Conservation (phyloP, 208 protist species). For the Crithidia fasciculata region DNA sequence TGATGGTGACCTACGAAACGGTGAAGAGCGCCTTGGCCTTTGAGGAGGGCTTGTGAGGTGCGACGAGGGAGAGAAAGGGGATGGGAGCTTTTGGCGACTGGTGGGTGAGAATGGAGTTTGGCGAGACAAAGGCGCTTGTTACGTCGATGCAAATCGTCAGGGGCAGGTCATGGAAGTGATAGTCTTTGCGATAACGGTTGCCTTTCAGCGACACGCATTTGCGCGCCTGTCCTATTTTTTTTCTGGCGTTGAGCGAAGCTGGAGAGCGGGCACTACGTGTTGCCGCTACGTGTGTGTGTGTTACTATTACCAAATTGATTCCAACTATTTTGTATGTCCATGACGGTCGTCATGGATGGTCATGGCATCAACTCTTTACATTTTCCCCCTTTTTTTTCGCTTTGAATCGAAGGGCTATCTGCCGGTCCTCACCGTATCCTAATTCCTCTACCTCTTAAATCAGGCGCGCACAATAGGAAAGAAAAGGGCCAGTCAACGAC, state of each 20-base stretch:
- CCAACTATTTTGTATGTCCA: slow-evolving; percentile 21
- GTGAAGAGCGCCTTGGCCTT: slow-evolving; percentile 56
- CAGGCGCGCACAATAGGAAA: no score
- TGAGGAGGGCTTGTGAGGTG: slow-evolving; percentile 9
- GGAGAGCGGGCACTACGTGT: no score
- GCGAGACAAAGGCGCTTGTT: not conserved
- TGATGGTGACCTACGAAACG: slow-evolving; percentile 94
- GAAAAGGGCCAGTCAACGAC: no score
- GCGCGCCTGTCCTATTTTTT: not conserved
- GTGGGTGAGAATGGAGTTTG: not conserved
- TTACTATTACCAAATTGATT: slow-evolving; percentile 12
- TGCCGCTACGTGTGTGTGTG: not conserved
- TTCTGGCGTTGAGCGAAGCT: no score
- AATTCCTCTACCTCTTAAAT: no score
- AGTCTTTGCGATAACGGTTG: no score
- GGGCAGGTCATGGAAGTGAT: no score
- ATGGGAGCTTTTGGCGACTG: not conserved
- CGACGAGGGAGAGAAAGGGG: not conserved
- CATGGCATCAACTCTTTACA: slow-evolving; percentile 27
- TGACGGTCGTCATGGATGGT: not conserved
- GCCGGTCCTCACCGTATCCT: no score
- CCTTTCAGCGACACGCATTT: no score
- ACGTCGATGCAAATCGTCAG: no score
- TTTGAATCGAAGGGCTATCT: not conserved
- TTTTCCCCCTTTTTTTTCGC: not conserved